Base-by-base conservation (phyloP, 805 yeast genomes). In the Starmerella tilneyi region DNA sequence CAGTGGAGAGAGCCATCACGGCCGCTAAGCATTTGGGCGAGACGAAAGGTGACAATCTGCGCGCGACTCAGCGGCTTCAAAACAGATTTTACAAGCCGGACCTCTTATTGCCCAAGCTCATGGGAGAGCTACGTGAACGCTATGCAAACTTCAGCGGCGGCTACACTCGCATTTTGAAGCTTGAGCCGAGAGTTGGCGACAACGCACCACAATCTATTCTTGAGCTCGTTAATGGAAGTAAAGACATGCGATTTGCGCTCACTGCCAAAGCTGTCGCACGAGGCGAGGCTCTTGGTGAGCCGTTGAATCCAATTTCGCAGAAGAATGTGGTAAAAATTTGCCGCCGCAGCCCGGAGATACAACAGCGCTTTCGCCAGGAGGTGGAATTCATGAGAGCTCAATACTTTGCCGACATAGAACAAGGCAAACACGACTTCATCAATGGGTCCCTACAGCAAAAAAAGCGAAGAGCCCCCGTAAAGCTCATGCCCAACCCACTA, bases 151-250 rank as follows among this genome's bases (percentile, higher is more conserved):
- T 95, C 65, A 59, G 63, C 1, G 83, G 85, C 50, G 96, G 96
- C 1, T 89, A 80, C 66, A 85, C 96, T 3, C 75, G 97, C 54
- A 75, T 89, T 44, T 66, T 86, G 50, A 79, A 75, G 55, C 68
- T 92, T 49, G 97, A 92, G 63, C 85, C 88, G 15, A 72, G 97
- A 53, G 63, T 80, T 38, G 88, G 92, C 45, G 98, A 92, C 61
- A 81, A 78, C 50, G 94, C 96, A 0, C 88, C 88, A 26, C 92
- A 84, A 71, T 79, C 92, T 0, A 78, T 88, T 8, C 59, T 92
- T 44, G 98, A 92, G 63, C 69, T 92, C 39, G 94, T 89, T 1
- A 95, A 83, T 55, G 76, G 79, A 4, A 63, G 69, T 60, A 67
- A 76, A 48, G 94, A 84, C 59, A 72, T 83, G 70, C 75, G 79